phyloP scores from a whole-genome alignment of 73 alveolate species.

The Paramecium octaurelia region DNA sequence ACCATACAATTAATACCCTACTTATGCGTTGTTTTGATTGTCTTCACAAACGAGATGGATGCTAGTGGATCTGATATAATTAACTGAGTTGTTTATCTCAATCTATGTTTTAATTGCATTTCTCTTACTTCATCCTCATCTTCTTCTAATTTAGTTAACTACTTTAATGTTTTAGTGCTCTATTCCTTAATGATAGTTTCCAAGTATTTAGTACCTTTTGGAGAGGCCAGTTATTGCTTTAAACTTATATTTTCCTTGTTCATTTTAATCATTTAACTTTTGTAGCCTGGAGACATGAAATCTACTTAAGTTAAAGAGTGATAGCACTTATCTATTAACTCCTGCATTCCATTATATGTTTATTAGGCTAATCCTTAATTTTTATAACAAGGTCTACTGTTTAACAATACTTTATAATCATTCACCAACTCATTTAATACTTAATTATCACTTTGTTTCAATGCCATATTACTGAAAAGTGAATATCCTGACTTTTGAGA shows the following conservation, averaged over 20 bases:
- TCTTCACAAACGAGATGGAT: background rate
- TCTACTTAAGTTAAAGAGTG: constrained; percentile 4
- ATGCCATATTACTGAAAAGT: background rate
- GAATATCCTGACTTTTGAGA: constrained; percentile 9
- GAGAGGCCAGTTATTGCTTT: background rate
- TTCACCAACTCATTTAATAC: background rate
- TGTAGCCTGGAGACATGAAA: constrained; percentile 2
- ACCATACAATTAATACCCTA: constrained; percentile 28
- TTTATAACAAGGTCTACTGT: background rate
- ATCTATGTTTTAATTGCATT: background rate
- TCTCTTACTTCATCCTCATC: constrained; percentile 29
- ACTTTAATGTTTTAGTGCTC: background rate
- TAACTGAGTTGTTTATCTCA: background rate
- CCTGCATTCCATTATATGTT: background rate
- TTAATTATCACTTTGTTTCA: constrained; percentile 28
- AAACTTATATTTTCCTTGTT: background rate
- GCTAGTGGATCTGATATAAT: background rate
- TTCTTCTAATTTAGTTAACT: constrained; percentile 34
- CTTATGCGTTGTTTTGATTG: constrained; percentile 24
- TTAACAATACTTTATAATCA: background rate
- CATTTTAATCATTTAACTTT: background rate
- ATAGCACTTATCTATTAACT: background rate
- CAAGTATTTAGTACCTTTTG: background rate
- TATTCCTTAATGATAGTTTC: constrained; percentile 20
- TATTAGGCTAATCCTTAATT: constrained; percentile 24